A percentile compares a stretch with the other conserved stretches of the same genome.
These are phyloP conservation scores for Sporothrix dimorphospora DNA, from an alignment of 2,329 filamentous ascomycete species.

Conservation along the genomic window DNA sequence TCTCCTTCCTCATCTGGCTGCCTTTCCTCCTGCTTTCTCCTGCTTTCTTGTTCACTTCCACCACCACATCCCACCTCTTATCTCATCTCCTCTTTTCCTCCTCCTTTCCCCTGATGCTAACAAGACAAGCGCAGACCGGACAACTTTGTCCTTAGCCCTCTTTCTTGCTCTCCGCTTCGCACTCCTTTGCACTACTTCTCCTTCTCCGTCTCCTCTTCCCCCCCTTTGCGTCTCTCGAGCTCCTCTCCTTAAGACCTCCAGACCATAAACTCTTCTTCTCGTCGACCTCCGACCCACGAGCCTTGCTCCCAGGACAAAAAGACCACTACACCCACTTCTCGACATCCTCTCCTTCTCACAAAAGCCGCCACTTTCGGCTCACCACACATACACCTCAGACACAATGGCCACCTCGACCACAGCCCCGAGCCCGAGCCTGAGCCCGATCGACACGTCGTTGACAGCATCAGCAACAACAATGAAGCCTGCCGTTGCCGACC, in stretches of 20 bases:
- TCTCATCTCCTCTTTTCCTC: neutral
- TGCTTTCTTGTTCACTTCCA: neutral
- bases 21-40: neutral
- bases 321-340: neutral
- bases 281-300: neutral
- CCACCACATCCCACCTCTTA: neutral
- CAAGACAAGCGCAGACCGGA: slow-evolving; percentile 17
- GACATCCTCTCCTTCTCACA: neutral
- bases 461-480: neutral
- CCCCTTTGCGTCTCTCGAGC: neutral
- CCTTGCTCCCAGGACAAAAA: slow-evolving; percentile 1
- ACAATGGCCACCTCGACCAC: neutral
- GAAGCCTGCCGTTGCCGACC: neutral
- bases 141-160: slow-evolving; percentile 15
- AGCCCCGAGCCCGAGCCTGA: neutral
- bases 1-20: slow-evolving; percentile 12
- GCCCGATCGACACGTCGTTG: neutral
- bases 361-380: neutral
- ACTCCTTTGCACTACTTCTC: neutral
- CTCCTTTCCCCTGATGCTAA: neutral
- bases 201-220: neutral
- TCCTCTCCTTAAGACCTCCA: neutral
- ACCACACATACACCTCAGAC: neutral
- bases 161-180: neutral
- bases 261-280: neutral